Conservation (phyloP, 1,284 basidiomycete species). For the Coniophora puteana region DNA sequence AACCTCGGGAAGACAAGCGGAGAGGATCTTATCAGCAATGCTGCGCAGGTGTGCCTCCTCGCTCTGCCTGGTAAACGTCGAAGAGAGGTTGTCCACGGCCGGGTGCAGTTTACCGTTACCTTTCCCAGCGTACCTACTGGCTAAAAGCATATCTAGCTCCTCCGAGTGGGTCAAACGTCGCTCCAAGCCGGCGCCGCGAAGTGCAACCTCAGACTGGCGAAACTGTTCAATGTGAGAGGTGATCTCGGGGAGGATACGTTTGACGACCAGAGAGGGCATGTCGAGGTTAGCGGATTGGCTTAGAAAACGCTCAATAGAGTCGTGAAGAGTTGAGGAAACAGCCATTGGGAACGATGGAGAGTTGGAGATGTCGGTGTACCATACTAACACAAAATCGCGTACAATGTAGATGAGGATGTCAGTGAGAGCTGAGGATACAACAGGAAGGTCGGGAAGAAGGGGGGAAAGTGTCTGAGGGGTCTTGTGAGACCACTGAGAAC, state of each 20-base stretch:
- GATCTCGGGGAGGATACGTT: constrained; percentile 80
- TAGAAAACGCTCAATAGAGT: constrained; percentile 57
- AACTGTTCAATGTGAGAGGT: constrained; percentile 89
- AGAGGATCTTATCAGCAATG: constrained; percentile 69
- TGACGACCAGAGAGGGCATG: constrained; percentile 74
- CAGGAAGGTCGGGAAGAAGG: constrained; percentile 56
- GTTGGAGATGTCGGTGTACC: constrained; percentile 83
- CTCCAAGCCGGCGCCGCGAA: constrained; percentile 73
- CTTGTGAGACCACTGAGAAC: constrained; percentile 80
- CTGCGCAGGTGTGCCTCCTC: constrained; percentile 83
- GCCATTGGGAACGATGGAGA: constrained; percentile 86
- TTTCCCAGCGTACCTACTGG: constrained; percentile 67
- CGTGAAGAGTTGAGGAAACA: constrained; percentile 74
- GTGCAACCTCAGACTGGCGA: constrained; percentile 83
- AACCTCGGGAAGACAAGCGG: constrained; percentile 69
- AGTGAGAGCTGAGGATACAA: constrained; percentile 67
- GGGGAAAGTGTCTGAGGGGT: constrained; percentile 59
- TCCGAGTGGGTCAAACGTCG: constrained; percentile 80
- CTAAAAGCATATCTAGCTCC: constrained; percentile 81
- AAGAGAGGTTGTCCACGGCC: constrained; percentile 82
- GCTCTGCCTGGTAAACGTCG: constrained; percentile 83
- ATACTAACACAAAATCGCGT: constrained; percentile 79
- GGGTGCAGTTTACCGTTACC: constrained; percentile 65
- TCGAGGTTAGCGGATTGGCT: constrained; percentile 62
- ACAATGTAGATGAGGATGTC: constrained; percentile 77